These are phyloP conservation scores for Yarrowia galli DNA, from an alignment of 1,139 yeast species.

Conservation along the genomic window DNA sequence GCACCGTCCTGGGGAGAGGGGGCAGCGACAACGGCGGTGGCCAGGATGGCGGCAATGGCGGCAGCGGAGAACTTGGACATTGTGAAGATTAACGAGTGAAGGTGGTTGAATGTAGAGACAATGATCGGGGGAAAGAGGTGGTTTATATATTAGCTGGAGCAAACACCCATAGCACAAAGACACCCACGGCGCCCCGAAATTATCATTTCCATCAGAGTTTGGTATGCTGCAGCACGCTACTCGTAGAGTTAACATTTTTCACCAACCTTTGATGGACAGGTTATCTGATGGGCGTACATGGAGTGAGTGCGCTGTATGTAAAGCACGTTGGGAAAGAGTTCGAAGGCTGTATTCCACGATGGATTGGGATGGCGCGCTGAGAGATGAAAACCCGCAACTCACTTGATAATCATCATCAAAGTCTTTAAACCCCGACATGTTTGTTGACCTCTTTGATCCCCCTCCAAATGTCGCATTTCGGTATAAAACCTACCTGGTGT, in stretches of 20 bases:
- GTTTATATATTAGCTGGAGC: slow-evolving; percentile 11
- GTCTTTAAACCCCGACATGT: too few species aligned
- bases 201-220: slow-evolving; percentile 38
- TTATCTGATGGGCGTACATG: slow-evolving; percentile 23
- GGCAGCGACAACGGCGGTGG: slow-evolving; percentile 32
- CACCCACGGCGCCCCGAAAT: not conserved
- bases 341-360: too few species aligned
- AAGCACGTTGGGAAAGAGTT: too few species aligned
- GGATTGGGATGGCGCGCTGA: too few species aligned
- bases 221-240: not conserved
- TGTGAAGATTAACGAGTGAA: slow-evolving; percentile 31
- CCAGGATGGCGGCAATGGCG: slow-evolving; percentile 25
- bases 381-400: too few species aligned
- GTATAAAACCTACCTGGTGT: slow-evolving; percentile 29
- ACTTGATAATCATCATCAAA: too few species aligned
- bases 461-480: slow-evolving; percentile 14
- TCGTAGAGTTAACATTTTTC: not conserved
- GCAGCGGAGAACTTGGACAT: slow-evolving; percentile 35
- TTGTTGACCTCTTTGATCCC: not conserved
- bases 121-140: not conserved
- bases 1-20: slow-evolving; percentile 32
- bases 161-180: not conserved
- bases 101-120: not conserved
- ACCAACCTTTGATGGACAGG: not conserved
- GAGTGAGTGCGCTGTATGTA: not conserved